Conservation (phyloP, 1,139 yeast genomes). For the Nakaseomyces bracarensis region DNA sequence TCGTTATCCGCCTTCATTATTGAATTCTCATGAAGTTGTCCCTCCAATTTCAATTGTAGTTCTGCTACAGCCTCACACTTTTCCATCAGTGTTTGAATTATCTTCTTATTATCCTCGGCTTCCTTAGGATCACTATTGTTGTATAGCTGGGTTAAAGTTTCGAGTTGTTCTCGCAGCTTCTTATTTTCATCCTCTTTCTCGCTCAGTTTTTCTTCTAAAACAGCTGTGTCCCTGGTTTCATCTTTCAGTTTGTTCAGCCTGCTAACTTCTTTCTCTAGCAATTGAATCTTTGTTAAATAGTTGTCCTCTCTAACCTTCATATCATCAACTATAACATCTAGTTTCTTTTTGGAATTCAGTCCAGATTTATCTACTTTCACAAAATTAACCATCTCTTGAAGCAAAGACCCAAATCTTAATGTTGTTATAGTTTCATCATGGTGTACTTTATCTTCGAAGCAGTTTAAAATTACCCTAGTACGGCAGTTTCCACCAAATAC, state of each 20-base stretch:
- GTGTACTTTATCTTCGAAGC: slow-evolving; percentile 60
- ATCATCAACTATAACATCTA: slow-evolving; percentile 39
- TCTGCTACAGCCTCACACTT: slow-evolving; percentile 23
- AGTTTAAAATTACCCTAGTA: slow-evolving; percentile 69
- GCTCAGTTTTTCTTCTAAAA: slow-evolving; percentile 32
- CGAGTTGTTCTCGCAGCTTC: slow-evolving; percentile 39
- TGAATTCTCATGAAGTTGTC: slow-evolving; percentile 13
- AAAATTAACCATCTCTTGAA: slow-evolving; percentile 60
- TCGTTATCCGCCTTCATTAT: slow-evolving; percentile 12
- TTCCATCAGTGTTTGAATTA: slow-evolving; percentile 16
- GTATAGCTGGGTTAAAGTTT: slow-evolving; percentile 34
- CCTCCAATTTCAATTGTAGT: slow-evolving; percentile 19
- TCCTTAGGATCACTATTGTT: slow-evolving; percentile 4
- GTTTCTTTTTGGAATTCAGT: slow-evolving; percentile 48
- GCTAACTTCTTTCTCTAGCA: slow-evolving; percentile 51
- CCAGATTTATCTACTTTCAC: slow-evolving; percentile 61
- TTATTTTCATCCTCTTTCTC: slow-evolving; percentile 40
- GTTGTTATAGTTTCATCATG: slow-evolving; percentile 69
- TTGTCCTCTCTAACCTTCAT: slow-evolving; percentile 43
- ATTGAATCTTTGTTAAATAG: slow-evolving; percentile 38
- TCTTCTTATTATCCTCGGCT: slow-evolving; percentile 8
- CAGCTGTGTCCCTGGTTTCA: slow-evolving; percentile 19
- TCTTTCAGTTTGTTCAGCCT: slow-evolving; percentile 38
- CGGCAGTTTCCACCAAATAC: slow-evolving; percentile 83
- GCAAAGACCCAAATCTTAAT: slow-evolving; percentile 70